phyloP scores from a whole-genome alignment of 2,329 filamentous ascomycete genomes.

The Xylariaceae sp. region DNA sequence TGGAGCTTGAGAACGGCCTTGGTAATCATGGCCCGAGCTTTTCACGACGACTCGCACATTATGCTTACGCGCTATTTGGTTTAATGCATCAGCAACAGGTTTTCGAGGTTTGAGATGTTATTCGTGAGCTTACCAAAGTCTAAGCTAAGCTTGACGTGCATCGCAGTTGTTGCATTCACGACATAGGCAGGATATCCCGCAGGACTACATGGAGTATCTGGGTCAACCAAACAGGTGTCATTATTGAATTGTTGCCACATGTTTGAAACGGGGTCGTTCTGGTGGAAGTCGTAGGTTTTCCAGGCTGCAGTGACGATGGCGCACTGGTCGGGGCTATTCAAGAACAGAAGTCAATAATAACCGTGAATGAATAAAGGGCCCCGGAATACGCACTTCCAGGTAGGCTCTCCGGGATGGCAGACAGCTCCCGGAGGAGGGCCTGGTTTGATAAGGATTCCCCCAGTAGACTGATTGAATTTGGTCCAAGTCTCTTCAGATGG shows the following conservation, averaged over 20 bases:
- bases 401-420: constrained; percentile 49
- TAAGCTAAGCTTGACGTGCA: constrained; percentile 46
- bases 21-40: constrained; percentile 54
- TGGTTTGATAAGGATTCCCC: constrained; percentile 51
- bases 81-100: background rate
- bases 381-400: constrained; percentile 36
- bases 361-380: background rate
- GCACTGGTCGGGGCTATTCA: constrained; percentile 40
- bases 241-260: constrained; percentile 55
- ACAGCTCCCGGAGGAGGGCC: constrained; percentile 51
- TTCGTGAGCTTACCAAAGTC: constrained; percentile 50
- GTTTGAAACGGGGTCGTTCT: constrained; percentile 46
- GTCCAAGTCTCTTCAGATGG: constrained; percentile 54
- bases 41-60: constrained; percentile 53
- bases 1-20: constrained; percentile 54
- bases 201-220: constrained; percentile 45
- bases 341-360: background rate
- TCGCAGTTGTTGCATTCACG: constrained; percentile 47
- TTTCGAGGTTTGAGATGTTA: background rate
- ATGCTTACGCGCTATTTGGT: constrained; percentile 46
- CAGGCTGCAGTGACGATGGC: constrained; percentile 39
- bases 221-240: constrained; percentile 56
- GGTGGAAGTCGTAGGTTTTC: constrained; percentile 47
- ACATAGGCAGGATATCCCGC: constrained; percentile 51
- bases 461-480: constrained; percentile 52